These are phyloP conservation scores for Leccinum arenicola DNA, from an alignment of 768 basidiomycete genomes.

Conservation along the genomic window DNA sequence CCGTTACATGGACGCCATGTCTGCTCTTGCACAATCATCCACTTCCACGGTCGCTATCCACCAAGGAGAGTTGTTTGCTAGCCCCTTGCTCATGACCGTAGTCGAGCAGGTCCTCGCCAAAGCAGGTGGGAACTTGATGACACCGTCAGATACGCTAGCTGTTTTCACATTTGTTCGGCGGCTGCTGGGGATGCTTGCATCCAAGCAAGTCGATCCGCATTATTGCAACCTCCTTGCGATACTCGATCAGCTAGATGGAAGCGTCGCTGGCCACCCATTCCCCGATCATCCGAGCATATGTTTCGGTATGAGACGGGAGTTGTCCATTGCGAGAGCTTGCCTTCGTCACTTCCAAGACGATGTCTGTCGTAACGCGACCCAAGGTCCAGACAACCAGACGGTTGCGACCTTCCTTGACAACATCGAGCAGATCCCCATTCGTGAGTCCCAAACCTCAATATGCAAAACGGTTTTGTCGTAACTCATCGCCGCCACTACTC, in stretches of 20 bases:
- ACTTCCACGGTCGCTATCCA: slow-evolving; percentile 3
- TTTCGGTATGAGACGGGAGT: slow-evolving; percentile 44
- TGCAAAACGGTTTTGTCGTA: background rate
- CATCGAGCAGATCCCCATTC: slow-evolving; percentile 41
- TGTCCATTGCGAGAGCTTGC: slow-evolving; percentile 37
- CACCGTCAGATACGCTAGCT: slow-evolving; percentile 60
- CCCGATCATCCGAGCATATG: slow-evolving; percentile 34
- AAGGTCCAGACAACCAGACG: slow-evolving; percentile 4
- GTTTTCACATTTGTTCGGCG: slow-evolving; percentile 63
- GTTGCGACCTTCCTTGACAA: slow-evolving; percentile 44
- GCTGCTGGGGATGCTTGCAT: slow-evolving; percentile 54
- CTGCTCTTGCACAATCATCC: slow-evolving; percentile 30
- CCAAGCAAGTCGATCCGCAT: slow-evolving; percentile 47
- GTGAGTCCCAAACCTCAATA: slow-evolving; percentile 37
- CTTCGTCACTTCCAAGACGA: slow-evolving; percentile 32
- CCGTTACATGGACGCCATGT: slow-evolving; percentile 76
- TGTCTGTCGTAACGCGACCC: background rate
- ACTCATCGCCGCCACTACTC: background rate
- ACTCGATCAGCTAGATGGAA: slow-evolving; percentile 36
- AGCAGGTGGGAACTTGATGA: slow-evolving; percentile 49
- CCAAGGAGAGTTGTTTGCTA: slow-evolving; percentile 43
- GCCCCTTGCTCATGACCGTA: slow-evolving; percentile 77
- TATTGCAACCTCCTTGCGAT: slow-evolving; percentile 34
- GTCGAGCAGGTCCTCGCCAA: slow-evolving; percentile 78
- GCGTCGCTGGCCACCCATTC: slow-evolving; percentile 33